Evolutionary conservation across 2,329 filamentous ascomycete genomes (phyloP).

Genomic region (Chaetothyriales sp.): DNA sequence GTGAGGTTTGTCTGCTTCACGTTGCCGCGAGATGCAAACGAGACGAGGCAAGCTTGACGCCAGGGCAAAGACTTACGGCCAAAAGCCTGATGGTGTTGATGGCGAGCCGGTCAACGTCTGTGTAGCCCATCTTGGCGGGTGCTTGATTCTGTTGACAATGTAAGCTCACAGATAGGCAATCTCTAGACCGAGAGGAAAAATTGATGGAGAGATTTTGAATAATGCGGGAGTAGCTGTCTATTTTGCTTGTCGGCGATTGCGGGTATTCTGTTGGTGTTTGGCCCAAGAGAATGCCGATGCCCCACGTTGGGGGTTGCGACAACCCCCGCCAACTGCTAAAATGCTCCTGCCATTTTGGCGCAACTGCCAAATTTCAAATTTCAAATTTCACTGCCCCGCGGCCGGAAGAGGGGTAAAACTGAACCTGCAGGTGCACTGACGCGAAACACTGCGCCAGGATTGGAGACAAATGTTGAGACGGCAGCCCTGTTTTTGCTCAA

Average conservation of each 20-base stretch:
- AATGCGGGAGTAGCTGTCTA: conserved; percentile 3
- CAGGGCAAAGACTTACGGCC: conserved; percentile 53
- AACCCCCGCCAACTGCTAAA: no score
- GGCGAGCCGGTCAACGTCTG: conserved; percentile 72
- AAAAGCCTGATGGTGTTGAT: conserved; percentile 97
- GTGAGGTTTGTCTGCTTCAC: conserved; percentile 14
- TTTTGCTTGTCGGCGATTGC: not conserved
- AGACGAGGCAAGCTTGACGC: conserved; percentile 1
- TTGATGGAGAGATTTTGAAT: not conserved
- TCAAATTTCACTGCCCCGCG: not conserved
- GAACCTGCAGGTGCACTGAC: not conserved
- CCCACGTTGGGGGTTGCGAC: not conserved
- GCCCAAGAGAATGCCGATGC: not conserved
- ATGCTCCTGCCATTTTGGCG: no score
- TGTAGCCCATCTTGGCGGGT: conserved; percentile 61
- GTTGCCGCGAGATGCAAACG: not conserved
- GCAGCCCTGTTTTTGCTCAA: no score
- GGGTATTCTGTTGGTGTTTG: not conserved
- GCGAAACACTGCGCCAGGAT: not conserved
- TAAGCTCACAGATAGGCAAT: conserved; percentile 7
- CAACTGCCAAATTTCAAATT: no score
- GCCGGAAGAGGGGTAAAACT: not conserved
- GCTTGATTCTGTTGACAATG: not conserved
- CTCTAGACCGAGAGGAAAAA: conserved; percentile 7
- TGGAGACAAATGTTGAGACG: not conserved